Evolutionary conservation across 257 asterid genomes (phyloP).

Genomic region (Schizonepeta tenuifolia): DNA sequence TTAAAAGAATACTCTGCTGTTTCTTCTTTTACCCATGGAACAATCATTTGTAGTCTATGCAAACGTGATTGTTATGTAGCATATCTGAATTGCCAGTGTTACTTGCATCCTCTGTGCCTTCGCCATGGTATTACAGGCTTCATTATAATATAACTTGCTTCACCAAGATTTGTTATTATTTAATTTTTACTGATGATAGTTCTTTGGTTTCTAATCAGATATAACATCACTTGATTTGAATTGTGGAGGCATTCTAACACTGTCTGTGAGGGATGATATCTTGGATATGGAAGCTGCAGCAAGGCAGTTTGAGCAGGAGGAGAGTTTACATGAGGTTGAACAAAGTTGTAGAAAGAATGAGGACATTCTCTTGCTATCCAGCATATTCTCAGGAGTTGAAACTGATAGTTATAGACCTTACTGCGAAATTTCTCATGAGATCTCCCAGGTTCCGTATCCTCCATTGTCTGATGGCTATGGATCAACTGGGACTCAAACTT

Average conservation of each 20-base stretch:
- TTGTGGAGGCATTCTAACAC: slow-evolving; percentile 56
- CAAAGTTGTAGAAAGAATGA: slow-evolving; percentile 46
- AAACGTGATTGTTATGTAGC: slow-evolving; percentile 91
- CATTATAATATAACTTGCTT: slow-evolving; percentile 17
- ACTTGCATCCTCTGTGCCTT: slow-evolving; percentile 79
- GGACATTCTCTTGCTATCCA: slow-evolving; percentile 51
- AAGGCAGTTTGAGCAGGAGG: slow-evolving; percentile 74
- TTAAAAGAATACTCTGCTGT: slow-evolving; percentile 49
- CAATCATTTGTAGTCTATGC: slow-evolving; percentile 86
- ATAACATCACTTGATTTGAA: slow-evolving; percentile 56
- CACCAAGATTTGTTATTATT: neutral
- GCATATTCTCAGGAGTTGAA: slow-evolving; percentile 51
- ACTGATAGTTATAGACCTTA: slow-evolving; percentile 66
- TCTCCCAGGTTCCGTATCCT: slow-evolving; percentile 27
- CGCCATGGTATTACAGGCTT: slow-evolving; percentile 73
- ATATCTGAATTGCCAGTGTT: slow-evolving; percentile 78
- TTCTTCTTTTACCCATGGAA: slow-evolving; percentile 70
- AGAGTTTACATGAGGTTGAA: slow-evolving; percentile 55
- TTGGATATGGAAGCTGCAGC: slow-evolving; percentile 78
- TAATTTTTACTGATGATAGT: slow-evolving; percentile 23
- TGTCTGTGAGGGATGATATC: slow-evolving; percentile 74
- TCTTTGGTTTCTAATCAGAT: slow-evolving; percentile 52
- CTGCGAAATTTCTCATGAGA: slow-evolving; percentile 48
- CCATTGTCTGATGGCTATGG: slow-evolving; percentile 30
- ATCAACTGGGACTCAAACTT: slow-evolving; percentile 28